Evolutionary conservation across 352 stramenopile genomes (phyloP), one percentile per base, ranked within the genome.

Genomic region (Pythium aphanidermatum): DNA sequence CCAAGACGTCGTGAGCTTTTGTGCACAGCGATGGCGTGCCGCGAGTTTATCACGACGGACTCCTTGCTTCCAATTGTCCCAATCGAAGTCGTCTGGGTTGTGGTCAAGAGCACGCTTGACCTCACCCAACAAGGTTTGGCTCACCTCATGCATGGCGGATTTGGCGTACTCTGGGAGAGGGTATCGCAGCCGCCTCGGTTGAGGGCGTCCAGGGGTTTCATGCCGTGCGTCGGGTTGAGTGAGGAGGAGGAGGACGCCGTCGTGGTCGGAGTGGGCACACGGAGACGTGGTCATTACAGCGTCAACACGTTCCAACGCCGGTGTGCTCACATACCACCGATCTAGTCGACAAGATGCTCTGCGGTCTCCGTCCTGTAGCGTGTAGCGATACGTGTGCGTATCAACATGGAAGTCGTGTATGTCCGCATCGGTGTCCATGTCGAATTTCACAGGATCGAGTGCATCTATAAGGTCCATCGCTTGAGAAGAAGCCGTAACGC

Each of bases 381-480:
- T 4, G 16, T 55, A 55, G 14, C 28, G 17, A 13, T 36, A 47
- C 20, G 36, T 47, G 23, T 55, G 46, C 13, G 33, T 46, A 4
- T 28, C 16, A 4, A 19, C 17, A 10, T 37, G 34, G 26, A 46
- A 54, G 19, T 31, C 36, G 3, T 14, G 26, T 7, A 37, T 17
- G 1, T 45, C 27, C 6, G 9, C 26, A 13, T 21, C n/a, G 2
- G 46, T 28, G 14, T 19, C 12, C 10, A n/a, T 19, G 7, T 45
- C 8, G 0, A 47, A 17, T 29, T 34, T 42, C 20, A 42, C 37
- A 0, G 36, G 11, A 1, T 14, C 24, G 4, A 27, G 1, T 0
- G 36, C 26, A 24, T 55, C 46, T 2, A 55, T 21, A 5, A 55
- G 9, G 4, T 6, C 46, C 36, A 55, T 14, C 9, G 11, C 3